Percentiles rank a stretch among this genome's conserved stretches.
Evolutionary conservation across 108 stramenopile species (phyloP).

Genomic region (Conticribra guillardii): DNA sequence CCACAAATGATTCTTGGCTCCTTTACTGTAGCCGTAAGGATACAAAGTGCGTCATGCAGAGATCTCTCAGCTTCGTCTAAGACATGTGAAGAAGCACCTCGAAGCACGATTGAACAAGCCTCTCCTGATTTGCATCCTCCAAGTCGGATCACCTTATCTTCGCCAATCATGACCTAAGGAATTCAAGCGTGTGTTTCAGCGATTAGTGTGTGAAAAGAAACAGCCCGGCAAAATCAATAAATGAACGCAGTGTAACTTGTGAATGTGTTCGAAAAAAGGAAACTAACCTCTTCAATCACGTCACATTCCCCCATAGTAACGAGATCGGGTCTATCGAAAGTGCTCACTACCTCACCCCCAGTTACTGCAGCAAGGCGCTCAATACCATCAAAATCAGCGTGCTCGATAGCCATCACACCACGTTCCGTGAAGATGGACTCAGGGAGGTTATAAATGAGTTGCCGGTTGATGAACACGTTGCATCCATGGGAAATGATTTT

Average conservation of each 20-base stretch:
- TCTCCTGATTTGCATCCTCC: conserved; percentile 94
- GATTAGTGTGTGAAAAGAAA: conserved; percentile 6
- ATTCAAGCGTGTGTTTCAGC: conserved; percentile 62
- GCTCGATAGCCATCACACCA: conserved; percentile 99
- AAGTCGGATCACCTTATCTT: conserved; percentile 95
- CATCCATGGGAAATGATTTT: conserved; percentile 97
- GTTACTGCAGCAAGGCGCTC: conserved; percentile 97
- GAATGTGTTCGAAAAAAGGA: not conserved
- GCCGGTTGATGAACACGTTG: conserved; percentile 99
- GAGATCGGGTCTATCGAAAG: conserved; percentile 98
- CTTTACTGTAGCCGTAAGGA: conserved; percentile 94
- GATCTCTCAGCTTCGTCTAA: conserved; percentile 98
- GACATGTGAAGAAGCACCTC: conserved; percentile 95
- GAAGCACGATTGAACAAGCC: conserved; percentile 97
- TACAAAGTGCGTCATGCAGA: conserved; percentile 97
- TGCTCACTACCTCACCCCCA: conserved; percentile 96
- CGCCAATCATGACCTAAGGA: conserved; percentile 94
- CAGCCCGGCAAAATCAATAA: not conserved
- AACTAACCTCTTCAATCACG: conserved; percentile 79
- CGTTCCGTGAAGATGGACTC: conserved; percentile 96
- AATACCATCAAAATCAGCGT: conserved; percentile 99
- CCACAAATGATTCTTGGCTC: conserved; percentile 95
- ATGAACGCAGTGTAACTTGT: not conserved
- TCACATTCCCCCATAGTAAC: conserved; percentile 94
- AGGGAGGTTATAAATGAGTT: conserved; percentile 99